A percentile compares a stretch with the other conserved stretches of the same genome.
Evolutionary conservation across 1,284 basidiomycete species (phyloP).

Genomic region (Phlebopus sp.): DNA sequence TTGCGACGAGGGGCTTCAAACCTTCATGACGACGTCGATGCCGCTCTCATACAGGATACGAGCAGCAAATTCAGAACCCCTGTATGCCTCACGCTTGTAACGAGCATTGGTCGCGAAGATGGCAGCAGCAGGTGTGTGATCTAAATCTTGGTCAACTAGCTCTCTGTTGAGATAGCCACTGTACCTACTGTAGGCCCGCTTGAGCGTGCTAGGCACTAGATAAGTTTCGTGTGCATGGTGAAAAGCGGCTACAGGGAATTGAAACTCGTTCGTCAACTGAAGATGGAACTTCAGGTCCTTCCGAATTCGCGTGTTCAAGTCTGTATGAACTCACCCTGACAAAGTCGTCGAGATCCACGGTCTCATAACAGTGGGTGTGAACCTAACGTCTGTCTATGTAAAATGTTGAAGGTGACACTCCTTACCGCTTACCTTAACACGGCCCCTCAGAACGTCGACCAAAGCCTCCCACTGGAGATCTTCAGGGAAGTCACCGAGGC

Average conservation of each 20-base stretch:
- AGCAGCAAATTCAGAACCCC: constrained; percentile 83
- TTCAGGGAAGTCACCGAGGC: constrained; percentile 68
- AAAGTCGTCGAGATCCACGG: constrained; percentile 76
- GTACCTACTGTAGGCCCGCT: constrained; percentile 60
- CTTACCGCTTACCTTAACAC: constrained; percentile 54
- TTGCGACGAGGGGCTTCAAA: constrained; percentile 19
- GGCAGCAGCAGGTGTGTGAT: constrained; percentile 65
- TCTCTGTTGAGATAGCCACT: not conserved
- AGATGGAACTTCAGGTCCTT: constrained; percentile 16
- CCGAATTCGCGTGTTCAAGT: constrained; percentile 6
- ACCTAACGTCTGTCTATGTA: constrained; percentile 42
- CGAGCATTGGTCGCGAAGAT: constrained; percentile 67
- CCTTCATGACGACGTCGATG: constrained; percentile 78
- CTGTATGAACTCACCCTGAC: constrained; percentile 50
- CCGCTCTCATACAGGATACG: constrained; percentile 75
- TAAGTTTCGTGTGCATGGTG: constrained; percentile 84
- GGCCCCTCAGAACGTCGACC: constrained; percentile 81
- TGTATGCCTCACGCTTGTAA: constrained; percentile 85
- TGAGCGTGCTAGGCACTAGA: constrained; percentile 72
- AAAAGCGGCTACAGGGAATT: constrained; percentile 72
- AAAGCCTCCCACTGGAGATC: constrained; percentile 82
- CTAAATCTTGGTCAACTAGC: constrained; percentile 23
- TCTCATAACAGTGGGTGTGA: constrained; percentile 78
- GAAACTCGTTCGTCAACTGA: constrained; percentile 77
- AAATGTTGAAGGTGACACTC: constrained; percentile 6